phyloP scores from a whole-genome alignment of 192 early-diverging fungal species.

The Gamsiella multidivaricata region DNA sequence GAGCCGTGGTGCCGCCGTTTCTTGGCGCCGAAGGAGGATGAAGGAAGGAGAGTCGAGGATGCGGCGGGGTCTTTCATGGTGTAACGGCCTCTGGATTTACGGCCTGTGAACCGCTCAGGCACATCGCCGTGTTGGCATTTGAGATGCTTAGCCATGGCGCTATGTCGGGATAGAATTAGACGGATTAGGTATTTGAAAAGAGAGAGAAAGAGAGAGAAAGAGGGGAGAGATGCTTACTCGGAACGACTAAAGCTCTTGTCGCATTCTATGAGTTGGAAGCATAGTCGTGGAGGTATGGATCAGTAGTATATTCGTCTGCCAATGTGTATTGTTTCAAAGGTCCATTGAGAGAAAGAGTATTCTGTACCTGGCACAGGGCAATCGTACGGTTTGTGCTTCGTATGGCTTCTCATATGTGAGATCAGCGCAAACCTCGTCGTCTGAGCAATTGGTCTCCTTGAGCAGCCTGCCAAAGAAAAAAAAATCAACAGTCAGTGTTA shows the following conservation, averaged over 20 bases:
- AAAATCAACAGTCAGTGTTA: too few relatives aligned
- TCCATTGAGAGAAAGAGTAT: too few relatives aligned
- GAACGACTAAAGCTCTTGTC: constrained; percentile 55
- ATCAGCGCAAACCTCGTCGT: constrained; percentile 69
- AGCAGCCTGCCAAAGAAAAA: constrained; percentile 46
- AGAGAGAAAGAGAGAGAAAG: background rate
- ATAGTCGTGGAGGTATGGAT: background rate
- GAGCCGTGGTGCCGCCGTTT: constrained; percentile 40
- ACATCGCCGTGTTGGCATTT: constrained; percentile 53
- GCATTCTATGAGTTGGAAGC: constrained; percentile 23
- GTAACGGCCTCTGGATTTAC: constrained; percentile 47
- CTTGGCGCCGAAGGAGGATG: constrained; percentile 20
- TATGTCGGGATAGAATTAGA: background rate
- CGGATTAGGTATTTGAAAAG: background rate
- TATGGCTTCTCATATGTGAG: constrained; percentile 68
- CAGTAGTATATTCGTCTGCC: background rate
- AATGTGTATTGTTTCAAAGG: background rate
- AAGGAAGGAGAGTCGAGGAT: constrained; percentile 37
- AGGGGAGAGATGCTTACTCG: constrained; percentile 25
- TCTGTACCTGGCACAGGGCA: constrained; percentile 55
- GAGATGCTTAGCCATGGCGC: constrained; percentile 51
- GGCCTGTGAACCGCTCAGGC: constrained; percentile 49
- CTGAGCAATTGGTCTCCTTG: constrained; percentile 59
- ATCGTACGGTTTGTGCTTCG: constrained; percentile 69
- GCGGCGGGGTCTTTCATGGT: constrained; percentile 54